Percentiles rank a stretch among this genome's conserved stretches.
Evolutionary conservation across 2,329 filamentous ascomycete genomes (phyloP).

Genomic region (Botrytis deweyae): DNA sequence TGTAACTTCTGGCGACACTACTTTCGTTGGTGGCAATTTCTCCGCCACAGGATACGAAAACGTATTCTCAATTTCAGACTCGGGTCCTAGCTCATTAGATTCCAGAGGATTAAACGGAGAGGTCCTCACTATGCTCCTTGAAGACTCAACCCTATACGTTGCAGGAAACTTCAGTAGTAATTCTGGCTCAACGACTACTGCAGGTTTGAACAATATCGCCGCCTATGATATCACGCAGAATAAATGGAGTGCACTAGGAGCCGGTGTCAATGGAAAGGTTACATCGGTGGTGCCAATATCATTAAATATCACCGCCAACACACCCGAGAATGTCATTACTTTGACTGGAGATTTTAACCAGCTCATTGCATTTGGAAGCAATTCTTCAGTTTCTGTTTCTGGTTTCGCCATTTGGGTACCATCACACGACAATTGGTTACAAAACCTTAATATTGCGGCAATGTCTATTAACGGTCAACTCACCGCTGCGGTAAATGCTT

Average conservation of each 20-base stretch:
- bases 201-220: constrained; percentile 74
- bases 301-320: constrained; percentile 71
- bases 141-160: constrained; percentile 67
- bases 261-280: constrained; percentile 80
- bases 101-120: constrained; percentile 76
- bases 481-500: constrained; percentile 66
- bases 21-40: constrained; percentile 85
- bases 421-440: constrained; percentile 80
- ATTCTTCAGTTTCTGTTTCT: constrained; percentile 58
- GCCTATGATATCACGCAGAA: constrained; percentile 68
- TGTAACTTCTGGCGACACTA: constrained; percentile 59
- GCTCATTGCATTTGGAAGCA: constrained; percentile 66
- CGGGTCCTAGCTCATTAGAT: constrained; percentile 60
- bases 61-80: constrained; percentile 69
- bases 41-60: constrained; percentile 67
- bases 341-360: constrained; percentile 78
- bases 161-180: constrained; percentile 77
- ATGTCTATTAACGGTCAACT: constrained; percentile 71
- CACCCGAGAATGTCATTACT: constrained; percentile 71
- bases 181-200: constrained; percentile 59
- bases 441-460: constrained; percentile 66
- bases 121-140: constrained; percentile 69
- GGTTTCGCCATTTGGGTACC: constrained; percentile 94
- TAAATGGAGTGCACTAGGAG: constrained; percentile 76
- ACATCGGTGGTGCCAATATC: constrained; percentile 70